Percentiles rank a stretch among this genome's conserved stretches.
Conservation (phyloP, 306 rosid species). For the Cucurbita moschata region DNA sequence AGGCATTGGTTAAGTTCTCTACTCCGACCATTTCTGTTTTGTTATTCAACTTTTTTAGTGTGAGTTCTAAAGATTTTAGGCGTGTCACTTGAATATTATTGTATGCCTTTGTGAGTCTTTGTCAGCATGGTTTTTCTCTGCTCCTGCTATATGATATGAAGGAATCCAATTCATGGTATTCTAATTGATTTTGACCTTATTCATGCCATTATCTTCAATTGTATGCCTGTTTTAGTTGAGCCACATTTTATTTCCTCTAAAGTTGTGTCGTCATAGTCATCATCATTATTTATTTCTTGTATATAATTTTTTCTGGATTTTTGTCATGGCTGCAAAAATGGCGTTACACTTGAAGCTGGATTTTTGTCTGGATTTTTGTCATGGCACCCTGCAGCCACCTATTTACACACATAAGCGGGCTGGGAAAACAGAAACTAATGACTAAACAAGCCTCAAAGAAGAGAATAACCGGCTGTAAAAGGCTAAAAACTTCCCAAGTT, state of each 20-base stretch:
- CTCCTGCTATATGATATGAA: background rate
- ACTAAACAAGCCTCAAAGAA: background rate
- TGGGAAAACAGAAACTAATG: background rate
- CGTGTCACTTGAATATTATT: background rate
- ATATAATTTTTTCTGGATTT: background rate
- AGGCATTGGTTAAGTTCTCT: slow-evolving; percentile 43
- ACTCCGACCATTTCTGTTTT: background rate
- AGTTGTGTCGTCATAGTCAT: background rate
- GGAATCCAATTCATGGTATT: background rate
- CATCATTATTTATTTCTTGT: background rate
- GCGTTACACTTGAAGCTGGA: background rate
- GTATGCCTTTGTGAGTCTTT: background rate
- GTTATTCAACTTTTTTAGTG: background rate
- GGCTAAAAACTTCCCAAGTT: background rate
- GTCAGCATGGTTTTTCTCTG: background rate
- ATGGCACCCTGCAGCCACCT: background rate
- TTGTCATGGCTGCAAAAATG: background rate
- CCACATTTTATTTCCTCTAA: background rate
- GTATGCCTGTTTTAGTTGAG: background rate
- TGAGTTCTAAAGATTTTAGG: background rate
- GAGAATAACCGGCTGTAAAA: background rate
- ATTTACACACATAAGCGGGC: background rate
- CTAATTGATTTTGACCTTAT: background rate
- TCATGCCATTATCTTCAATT: background rate
- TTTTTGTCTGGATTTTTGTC: background rate